phyloP scores from a whole-genome alignment of 2,329 filamentous ascomycete genomes.

The Pestalotiopsis sp. region DNA sequence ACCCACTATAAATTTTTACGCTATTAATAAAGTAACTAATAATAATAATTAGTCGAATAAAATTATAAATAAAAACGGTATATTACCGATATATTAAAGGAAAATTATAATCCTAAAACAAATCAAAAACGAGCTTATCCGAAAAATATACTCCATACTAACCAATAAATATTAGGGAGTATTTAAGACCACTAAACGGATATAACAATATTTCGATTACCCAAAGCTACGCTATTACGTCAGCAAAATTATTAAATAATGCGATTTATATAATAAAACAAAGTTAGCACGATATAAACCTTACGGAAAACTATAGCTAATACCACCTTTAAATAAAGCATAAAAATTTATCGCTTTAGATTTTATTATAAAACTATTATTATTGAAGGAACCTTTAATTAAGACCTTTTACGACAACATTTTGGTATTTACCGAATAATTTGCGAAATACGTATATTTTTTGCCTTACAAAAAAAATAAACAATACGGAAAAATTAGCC shows the following conservation, averaged over 20 bases:
- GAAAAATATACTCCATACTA: neutral
- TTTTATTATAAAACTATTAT: no score
- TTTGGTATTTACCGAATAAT: no score
- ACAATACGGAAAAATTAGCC: no score
- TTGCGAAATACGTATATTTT: no score
- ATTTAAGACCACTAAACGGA: neutral
- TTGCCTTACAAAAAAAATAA: no score
- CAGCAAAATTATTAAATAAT: neutral
- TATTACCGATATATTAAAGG: neutral
- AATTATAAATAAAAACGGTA: no score
- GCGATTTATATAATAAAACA: neutral
- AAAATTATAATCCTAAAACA: neutral
- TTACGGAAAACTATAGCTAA: neutral
- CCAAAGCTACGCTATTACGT: neutral
- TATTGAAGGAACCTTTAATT: no score
- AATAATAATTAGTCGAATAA: neutral
- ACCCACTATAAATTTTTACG: no score
- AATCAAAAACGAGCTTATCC: neutral
- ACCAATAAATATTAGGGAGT: neutral
- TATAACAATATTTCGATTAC: neutral
- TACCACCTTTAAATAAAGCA: no score
- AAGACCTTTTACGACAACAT: no score
- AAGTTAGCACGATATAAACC: neutral
- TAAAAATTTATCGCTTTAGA: no score
- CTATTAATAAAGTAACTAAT: conserved; percentile 8